These are phyloP conservation scores for Aegilops speltoides DNA, from an alignment of 176 grass and related monocot genomes.

Conservation along the genomic window DNA sequence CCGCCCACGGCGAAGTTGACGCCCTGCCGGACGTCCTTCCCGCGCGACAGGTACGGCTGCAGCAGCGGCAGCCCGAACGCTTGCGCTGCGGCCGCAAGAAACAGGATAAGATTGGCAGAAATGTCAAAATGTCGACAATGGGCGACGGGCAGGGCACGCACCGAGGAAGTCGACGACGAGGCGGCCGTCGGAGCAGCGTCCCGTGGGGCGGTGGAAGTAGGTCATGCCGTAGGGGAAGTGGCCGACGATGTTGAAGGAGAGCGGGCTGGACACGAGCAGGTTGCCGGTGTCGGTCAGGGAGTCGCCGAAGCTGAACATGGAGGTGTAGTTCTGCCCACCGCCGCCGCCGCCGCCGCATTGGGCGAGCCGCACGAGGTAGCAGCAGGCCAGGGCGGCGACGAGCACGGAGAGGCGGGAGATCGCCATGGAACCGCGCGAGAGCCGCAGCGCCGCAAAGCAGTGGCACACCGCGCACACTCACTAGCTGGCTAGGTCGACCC, in stretches of 20 bases:
- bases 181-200: slow-evolving; percentile 83
- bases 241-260: slow-evolving; percentile 62
- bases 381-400: slow-evolving; percentile 38
- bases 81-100: slow-evolving; percentile 41
- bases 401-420: slow-evolving; percentile 26
- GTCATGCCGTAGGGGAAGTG: slow-evolving; percentile 87
- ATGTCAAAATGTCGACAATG: not conserved
- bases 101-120: not conserved
- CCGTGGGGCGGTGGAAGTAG: slow-evolving; percentile 78
- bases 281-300: slow-evolving; percentile 87
- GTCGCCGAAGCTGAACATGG: slow-evolving; percentile 87
- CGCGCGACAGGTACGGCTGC: slow-evolving; percentile 54
- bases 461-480: not conserved
- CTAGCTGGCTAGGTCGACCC: not conserved
- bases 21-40: slow-evolving; percentile 49
- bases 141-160: not conserved
- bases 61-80: slow-evolving; percentile 78
- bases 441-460: slow-evolving; percentile 16
- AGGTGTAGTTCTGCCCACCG: slow-evolving; percentile 62
- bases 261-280: slow-evolving; percentile 46
- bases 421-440: slow-evolving; percentile 44
- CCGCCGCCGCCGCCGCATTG: slow-evolving; percentile 14
- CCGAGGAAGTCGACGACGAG: slow-evolving; percentile 87
- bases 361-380: slow-evolving; percentile 21
- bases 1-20: slow-evolving; percentile 85